These are phyloP conservation scores for Millerozyma acaciae DNA, from an alignment of 805 yeast genomes.

Conservation along the genomic window DNA sequence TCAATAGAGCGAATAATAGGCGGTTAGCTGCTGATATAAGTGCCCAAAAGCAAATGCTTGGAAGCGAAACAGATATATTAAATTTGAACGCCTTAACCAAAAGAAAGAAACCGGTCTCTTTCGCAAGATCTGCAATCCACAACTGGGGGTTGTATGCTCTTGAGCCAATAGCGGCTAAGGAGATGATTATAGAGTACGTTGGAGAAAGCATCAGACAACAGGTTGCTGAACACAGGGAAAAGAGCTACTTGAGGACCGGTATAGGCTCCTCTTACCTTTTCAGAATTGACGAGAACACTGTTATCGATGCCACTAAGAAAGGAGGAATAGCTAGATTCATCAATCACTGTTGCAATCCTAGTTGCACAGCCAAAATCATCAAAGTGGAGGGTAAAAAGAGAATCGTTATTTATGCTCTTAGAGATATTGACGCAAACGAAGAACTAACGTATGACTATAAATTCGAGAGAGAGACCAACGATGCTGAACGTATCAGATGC, in stretches of 20 bases:
- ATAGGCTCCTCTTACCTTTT: conserved; percentile 93
- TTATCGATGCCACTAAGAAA: conserved; percentile 93
- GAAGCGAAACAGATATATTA: conserved; percentile 76
- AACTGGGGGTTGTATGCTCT: conserved; percentile 97
- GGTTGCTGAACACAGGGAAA: conserved; percentile 89
- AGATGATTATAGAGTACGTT: conserved; percentile 96
- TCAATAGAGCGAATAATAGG: conserved; percentile 81
- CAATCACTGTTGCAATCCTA: conserved; percentile 96
- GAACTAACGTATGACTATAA: conserved; percentile 96
- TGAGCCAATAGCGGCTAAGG: conserved; percentile 93
- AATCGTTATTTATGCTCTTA: conserved; percentile 88
- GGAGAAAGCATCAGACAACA: conserved; percentile 94
- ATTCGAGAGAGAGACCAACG: conserved; percentile 87
- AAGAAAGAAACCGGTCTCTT: conserved; percentile 90
- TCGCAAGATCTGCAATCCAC: conserved; percentile 95
- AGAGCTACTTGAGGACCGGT: conserved; percentile 80
- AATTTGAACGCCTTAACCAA: conserved; percentile 84
- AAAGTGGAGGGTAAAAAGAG: conserved; percentile 92
- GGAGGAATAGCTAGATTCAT: conserved; percentile 98
- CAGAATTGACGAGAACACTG: conserved; percentile 89
- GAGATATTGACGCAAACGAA: conserved; percentile 84
- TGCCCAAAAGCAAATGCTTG: conserved; percentile 72
- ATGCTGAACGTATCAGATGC: conserved; percentile 84
- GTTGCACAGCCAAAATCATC: conserved; percentile 94
- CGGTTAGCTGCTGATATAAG: conserved; percentile 86